A percentile compares a stretch with the other conserved stretches of the same genome.
Conservation (phyloP, 345 rosid genomes). For the Populus tremula region DNA sequence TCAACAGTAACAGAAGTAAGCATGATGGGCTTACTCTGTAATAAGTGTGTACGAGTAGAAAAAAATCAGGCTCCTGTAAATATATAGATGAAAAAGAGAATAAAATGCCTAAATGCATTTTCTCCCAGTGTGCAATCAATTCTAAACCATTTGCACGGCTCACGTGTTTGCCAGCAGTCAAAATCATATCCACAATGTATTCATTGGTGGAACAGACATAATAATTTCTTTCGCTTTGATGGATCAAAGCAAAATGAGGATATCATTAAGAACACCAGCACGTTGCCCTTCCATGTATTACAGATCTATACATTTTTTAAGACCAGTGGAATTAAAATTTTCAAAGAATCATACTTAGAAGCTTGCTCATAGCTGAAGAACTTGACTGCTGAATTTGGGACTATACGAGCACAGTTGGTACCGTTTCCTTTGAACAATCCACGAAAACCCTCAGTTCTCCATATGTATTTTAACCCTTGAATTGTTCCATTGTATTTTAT, state of each 20-base stretch:
- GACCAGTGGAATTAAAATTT: not conserved
- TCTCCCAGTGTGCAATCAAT: not conserved
- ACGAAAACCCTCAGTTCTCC: slow-evolving; percentile 82
- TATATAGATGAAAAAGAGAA: not conserved
- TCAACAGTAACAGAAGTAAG: not conserved
- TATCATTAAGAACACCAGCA: not conserved
- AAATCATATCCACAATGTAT: not conserved
- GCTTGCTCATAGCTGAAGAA: slow-evolving; percentile 95
- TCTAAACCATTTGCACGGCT: not conserved
- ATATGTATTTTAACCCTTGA: slow-evolving; percentile 79
- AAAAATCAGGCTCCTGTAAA: not conserved
- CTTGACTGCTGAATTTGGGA: slow-evolving; percentile 90
- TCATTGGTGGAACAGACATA: not conserved
- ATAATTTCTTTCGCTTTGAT: not conserved
- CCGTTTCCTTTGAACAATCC: slow-evolving; percentile 93
- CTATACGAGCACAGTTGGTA: slow-evolving; percentile 90
- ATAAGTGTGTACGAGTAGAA: not conserved
- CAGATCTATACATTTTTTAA: not conserved
- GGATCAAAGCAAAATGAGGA: not conserved
- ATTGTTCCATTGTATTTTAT: slow-evolving; percentile 77
- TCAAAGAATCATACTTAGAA: slow-evolving; percentile 51
- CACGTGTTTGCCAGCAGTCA: not conserved
- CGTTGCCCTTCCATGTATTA: not conserved
- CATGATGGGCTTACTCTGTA: not conserved
- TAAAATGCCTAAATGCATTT: not conserved